Evolutionary conservation across 2,329 filamentous ascomycete genomes (phyloP).

Genomic region (Sclerotinia sclerotiorum): DNA sequence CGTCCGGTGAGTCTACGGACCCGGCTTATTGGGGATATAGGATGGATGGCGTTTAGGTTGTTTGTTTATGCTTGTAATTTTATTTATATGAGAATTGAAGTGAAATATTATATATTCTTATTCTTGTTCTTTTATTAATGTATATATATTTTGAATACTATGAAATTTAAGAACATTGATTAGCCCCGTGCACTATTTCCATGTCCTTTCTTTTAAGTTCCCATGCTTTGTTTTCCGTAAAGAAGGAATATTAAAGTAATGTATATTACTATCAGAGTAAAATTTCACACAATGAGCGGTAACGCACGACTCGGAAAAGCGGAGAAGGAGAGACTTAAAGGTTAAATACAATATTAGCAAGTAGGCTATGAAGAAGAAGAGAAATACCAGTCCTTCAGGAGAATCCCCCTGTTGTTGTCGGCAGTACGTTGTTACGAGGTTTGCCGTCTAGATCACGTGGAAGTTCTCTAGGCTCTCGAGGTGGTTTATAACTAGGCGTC

Average conservation of each 20-base stretch:
- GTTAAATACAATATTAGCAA: background rate
- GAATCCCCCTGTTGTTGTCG: too few species aligned
- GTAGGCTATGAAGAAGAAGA: too few species aligned
- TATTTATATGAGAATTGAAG: background rate
- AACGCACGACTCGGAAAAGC: background rate
- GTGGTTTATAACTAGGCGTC: too few species aligned
- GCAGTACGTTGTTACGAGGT: too few species aligned
- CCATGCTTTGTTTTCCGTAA: background rate
- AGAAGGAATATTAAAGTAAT: background rate
- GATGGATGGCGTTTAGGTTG: slow-evolving; percentile 10
- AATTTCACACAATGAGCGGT: background rate
- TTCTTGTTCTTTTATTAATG: background rate
- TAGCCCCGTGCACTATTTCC: background rate
- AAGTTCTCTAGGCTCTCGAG: too few species aligned
- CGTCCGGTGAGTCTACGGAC: slow-evolving; percentile 34
- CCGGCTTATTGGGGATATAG: slow-evolving; percentile 19
- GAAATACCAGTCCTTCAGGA: too few species aligned
- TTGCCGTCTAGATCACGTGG: too few species aligned
- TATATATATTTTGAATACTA: background rate
- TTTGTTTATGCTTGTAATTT: background rate
- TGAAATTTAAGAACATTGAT: too few species aligned
- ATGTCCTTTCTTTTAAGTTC: background rate
- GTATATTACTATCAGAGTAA: background rate
- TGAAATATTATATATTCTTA: background rate
- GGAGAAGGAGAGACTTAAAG: background rate